Evolutionary conservation across 139 green algal genomes (phyloP).

Genomic region (Chlorella sp.): DNA sequence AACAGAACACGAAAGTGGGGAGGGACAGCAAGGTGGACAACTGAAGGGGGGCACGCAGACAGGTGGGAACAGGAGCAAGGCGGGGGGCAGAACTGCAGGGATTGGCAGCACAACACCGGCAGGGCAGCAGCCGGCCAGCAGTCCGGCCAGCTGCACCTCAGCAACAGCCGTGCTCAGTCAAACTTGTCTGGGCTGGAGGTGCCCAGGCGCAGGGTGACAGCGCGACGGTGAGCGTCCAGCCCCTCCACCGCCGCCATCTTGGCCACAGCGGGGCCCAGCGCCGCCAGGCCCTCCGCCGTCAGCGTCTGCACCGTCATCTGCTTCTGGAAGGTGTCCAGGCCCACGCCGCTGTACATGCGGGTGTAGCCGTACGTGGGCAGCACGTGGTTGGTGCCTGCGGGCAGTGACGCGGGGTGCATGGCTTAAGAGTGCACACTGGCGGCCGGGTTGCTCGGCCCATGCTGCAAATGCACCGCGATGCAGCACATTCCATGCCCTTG

Average conservation of each 20-base stretch:
- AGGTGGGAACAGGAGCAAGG: not conserved
- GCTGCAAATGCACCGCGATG: no score
- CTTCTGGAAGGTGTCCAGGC: constrained; percentile 95
- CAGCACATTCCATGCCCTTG: no score
- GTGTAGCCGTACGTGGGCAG: constrained; percentile 99
- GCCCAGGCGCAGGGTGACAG: constrained; percentile 92
- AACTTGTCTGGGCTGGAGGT: constrained; percentile 36
- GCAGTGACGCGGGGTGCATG: no score
- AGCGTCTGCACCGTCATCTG: constrained; percentile 98
- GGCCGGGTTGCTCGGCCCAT: no score
- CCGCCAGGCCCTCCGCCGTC: constrained; percentile 78
- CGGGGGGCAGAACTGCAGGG: no score
- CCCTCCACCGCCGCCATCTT: constrained; percentile 97
- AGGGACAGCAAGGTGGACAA: not conserved
- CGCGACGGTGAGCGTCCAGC: constrained; percentile 92
- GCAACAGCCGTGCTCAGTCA: not conserved
- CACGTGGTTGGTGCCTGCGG: constrained; percentile 95
- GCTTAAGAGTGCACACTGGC: no score
- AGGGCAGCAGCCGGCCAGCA: not conserved
- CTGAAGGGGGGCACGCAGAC: not conserved
- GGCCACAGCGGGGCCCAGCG: constrained; percentile 90
- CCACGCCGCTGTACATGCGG: constrained; percentile 98
- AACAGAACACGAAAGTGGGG: no score
- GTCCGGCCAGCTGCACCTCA: not conserved
- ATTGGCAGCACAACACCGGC: not conserved